Evolutionary conservation across 495 filamentous ascomycete species (phyloP).

Genomic region (Penicillium pulvis): DNA sequence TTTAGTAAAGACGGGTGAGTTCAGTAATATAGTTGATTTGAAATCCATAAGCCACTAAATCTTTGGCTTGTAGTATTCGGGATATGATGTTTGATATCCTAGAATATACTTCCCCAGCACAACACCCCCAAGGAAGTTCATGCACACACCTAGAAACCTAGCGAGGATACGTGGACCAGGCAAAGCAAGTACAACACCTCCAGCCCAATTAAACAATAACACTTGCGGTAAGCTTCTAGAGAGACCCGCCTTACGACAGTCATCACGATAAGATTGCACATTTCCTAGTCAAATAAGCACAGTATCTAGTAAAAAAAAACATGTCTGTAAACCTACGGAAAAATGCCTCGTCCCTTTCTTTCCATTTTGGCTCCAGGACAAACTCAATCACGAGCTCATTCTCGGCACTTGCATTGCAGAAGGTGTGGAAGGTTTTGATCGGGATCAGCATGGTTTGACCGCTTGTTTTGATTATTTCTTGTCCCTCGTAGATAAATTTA

Average conservation of each 20-base stretch:
- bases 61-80: constrained; percentile 17
- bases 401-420: constrained; percentile 14
- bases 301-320: no score
- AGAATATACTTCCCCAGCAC: constrained; percentile 18
- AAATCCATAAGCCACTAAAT: background rate
- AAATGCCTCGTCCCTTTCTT: constrained; percentile 15
- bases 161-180: constrained; percentile 10
- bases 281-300: constrained; percentile 10
- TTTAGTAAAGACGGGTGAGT: no score
- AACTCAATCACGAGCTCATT: constrained; percentile 15
- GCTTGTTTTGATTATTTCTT: constrained; percentile 5
- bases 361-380: constrained; percentile 11
- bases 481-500: constrained; percentile 9
- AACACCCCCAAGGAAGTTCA: constrained; percentile 18
- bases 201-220: constrained; percentile 17
- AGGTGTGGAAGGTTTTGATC: constrained; percentile 12
- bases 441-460: constrained; percentile 15
- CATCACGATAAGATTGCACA: constrained; percentile 22
- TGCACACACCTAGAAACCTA: constrained; percentile 1
- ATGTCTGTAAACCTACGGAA: constrained; percentile 8
- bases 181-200: constrained; percentile 16
- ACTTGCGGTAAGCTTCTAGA: constrained; percentile 16
- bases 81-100: constrained; percentile 17
- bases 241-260: constrained; percentile 15
- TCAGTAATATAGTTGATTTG: no score